phyloP scores from a whole-genome alignment of 352 stramenopile species.

The Phytophthora kernoviae region DNA sequence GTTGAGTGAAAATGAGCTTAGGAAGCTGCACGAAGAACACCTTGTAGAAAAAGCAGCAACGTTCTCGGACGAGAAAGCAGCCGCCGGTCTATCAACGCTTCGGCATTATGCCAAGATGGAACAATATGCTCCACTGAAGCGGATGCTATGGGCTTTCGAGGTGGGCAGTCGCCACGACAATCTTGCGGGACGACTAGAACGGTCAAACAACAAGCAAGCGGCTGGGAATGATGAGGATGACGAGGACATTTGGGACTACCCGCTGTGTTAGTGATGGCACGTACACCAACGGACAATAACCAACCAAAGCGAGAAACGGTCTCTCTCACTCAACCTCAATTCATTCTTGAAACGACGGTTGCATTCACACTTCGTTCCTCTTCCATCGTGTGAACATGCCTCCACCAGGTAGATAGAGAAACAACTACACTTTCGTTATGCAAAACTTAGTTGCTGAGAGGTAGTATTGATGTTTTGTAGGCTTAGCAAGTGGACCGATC shows the following conservation, averaged over 20 bases:
- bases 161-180: constrained; percentile 30
- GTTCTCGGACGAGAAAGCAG: constrained; percentile 32
- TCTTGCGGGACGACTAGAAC: constrained; percentile 20
- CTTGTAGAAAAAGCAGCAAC: constrained; percentile 38
- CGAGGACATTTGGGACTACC: constrained; percentile 71
- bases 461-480: constrained; percentile 18
- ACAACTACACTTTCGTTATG: neutral
- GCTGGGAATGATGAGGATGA: constrained; percentile 38
- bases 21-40: constrained; percentile 40
- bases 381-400: neutral
- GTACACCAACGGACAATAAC: constrained; percentile 7
- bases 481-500: constrained; percentile 51
- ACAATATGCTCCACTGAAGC: constrained; percentile 57
- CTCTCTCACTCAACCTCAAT: neutral
- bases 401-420: constrained; percentile 3
- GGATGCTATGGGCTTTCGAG: constrained; percentile 69
- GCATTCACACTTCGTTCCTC: neutral
- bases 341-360: neutral
- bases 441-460: neutral
- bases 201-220: constrained; percentile 13
- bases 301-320: constrained; percentile 11
- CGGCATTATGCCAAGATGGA: constrained; percentile 57
- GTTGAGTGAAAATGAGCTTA: constrained; percentile 61
- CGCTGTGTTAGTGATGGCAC: constrained; percentile 27
- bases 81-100: constrained; percentile 45